Percentiles rank a stretch among this genome's conserved stretches.
These are phyloP conservation scores for Astragalus glycyphyllos DNA, from an alignment of 306 rosid genomes.

Conservation along the genomic window DNA sequence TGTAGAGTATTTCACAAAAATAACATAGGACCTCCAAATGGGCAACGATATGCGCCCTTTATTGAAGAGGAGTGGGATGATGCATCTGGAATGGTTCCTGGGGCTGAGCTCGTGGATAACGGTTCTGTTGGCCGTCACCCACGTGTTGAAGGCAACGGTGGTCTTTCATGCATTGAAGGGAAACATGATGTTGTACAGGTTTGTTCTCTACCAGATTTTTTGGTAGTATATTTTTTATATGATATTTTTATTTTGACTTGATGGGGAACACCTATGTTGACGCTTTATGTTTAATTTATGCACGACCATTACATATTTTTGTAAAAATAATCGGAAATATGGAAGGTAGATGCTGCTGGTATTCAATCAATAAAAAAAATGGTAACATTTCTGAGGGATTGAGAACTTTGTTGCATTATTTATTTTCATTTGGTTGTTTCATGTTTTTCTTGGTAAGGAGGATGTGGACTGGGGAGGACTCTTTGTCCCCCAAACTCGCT, in stretches of 20 bases:
- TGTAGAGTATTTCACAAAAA: constrained; percentile 99
- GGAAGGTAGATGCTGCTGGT: background rate
- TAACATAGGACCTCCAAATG: constrained; percentile 98
- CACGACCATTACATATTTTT: constrained; percentile 5
- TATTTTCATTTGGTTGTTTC: background rate
- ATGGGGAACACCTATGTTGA: constrained; percentile 27
- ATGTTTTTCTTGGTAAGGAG: constrained; percentile 16
- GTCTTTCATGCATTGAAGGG: constrained; percentile 45
- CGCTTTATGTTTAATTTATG: constrained; percentile 19
- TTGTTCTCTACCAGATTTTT: constrained; percentile 37
- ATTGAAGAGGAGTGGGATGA: constrained; percentile 98
- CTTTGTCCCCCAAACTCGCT: background rate
- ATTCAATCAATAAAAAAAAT: constrained; percentile 14
- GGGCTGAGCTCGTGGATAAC: constrained; percentile 54
- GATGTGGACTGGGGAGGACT: background rate
- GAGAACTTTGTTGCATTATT: constrained; percentile 24
- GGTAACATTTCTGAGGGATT: background rate
- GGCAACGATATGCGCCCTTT: constrained; percentile 98
- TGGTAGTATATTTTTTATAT: too few relatives aligned
- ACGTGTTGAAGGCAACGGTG: constrained; percentile 47
- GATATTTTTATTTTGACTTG: too few relatives aligned
- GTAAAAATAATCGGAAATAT: constrained; percentile 8
- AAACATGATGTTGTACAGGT: constrained; percentile 51
- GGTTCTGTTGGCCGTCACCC: constrained; percentile 42
- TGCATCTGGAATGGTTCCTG: constrained; percentile 62